Evolutionary conservation across 2,329 filamentous ascomycete species (phyloP).

Genomic region (Aspergillus terreus): DNA sequence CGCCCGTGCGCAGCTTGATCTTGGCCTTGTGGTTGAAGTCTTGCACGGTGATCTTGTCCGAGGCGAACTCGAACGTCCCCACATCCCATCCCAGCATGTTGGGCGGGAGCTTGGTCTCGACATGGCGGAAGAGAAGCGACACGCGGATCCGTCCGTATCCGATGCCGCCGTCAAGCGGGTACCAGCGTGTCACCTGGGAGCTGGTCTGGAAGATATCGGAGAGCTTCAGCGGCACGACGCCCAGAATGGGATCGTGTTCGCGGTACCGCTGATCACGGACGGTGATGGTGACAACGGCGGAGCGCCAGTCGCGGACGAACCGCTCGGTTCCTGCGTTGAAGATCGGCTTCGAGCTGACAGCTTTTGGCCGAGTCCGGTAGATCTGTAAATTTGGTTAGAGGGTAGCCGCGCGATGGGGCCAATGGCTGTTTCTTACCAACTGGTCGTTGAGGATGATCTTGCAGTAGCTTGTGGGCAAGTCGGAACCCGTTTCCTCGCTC

Average conservation of each 20-base stretch:
- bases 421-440: constrained; percentile 48
- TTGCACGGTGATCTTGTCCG: constrained; percentile 63
- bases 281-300: constrained; percentile 77
- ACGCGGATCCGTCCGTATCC: constrained; percentile 87
- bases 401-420: background rate
- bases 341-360: constrained; percentile 88
- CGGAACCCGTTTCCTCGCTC: constrained; percentile 75
- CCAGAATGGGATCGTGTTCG: constrained; percentile 91
- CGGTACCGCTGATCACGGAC: constrained; percentile 85
- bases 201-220: constrained; percentile 83
- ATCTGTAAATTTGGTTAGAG: constrained; percentile 41
- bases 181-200: constrained; percentile 87
- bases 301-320: constrained; percentile 91
- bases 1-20: constrained; percentile 77
- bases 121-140: constrained; percentile 82
- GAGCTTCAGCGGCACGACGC: constrained; percentile 82
- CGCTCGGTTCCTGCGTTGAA: constrained; percentile 95
- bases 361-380: constrained; percentile 93
- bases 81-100: constrained; percentile 90
- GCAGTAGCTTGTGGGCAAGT: constrained; percentile 87
- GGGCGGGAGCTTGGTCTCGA: constrained; percentile 82
- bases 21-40: constrained; percentile 63
- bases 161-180: constrained; percentile 91
- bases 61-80: constrained; percentile 85
- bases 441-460: constrained; percentile 89